Evolutionary conservation across 768 basidiomycete species (phyloP), one percentile per base, ranked within the genome.

Genomic region (Suillus brevipes): DNA sequence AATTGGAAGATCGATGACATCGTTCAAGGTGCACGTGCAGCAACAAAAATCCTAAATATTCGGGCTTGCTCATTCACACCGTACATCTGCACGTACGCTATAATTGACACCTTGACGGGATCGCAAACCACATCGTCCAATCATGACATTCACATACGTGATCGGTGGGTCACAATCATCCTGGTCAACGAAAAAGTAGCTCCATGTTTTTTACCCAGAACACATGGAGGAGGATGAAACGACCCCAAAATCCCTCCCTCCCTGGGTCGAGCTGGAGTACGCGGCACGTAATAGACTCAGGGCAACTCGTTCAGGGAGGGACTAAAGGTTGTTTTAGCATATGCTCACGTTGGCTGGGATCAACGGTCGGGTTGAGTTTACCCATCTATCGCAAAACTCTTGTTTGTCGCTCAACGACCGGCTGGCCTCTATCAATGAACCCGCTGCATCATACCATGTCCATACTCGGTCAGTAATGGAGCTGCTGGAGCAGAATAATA

Each of bases 201-300:
- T 31, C 64, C 63, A 64, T 49, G 34, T 42, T 45, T 45, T 64
- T 65, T 66, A n/a, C 18, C 20, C 71, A 94, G 95, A 96, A 68
- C 94, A 96, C 73, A 95, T 98, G 91, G 96, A 98, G 74, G 94
- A 95, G 59, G 96, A 98, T 73, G 95, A 95, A 65, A 81, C 85
- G 16, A 85, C 84, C 0, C 81, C 87, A 1, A 86, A 84, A 68
- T 82, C 90, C 4, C 84, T 94, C 49, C 92, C 92, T 25, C 87
- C 86, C 16, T 99, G 97, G 97, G 96, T 98, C 38, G 86, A 90
- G 69, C 85, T 98, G 56, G 97, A 98, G 82, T 98, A 96, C 74
- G 83, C 84, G 71, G 94, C 92, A 64, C 66, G 84, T 79, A 42
- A 5, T 14, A n/a, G 28, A 16, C 3, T 59, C 58, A 59, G 25